Base-by-base conservation (phyloP, 352 stramenopile genomes). In the Hyaloperonospora arabidopsidis region DNA sequence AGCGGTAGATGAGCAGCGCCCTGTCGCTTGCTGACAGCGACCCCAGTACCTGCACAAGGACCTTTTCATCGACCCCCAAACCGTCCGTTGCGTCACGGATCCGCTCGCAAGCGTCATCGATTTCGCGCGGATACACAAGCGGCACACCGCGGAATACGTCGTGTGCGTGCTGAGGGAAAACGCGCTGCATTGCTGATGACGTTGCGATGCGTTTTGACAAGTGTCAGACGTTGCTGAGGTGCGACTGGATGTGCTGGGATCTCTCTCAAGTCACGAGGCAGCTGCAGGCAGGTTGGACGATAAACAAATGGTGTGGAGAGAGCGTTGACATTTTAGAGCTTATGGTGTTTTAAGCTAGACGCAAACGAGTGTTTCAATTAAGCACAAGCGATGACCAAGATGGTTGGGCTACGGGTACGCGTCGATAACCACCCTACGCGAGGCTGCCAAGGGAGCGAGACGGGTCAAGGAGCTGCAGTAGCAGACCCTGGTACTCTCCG, bases 81-180 rank as follows among this genome's bases (percentile, higher is more conserved):
- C 75, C 81, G 52, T 86, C 77, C 51, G 75, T 87, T 18, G 79
- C 81, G 40, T 76, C 55, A 43, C 74, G 63, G 39, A 89, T 87
- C 35, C 59, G 50, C 39, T 81, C 63, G 46, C 74, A 86, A 12
- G 57, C 72, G 34, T 68, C 55, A 43, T 87, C 76, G 36, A 88
- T 82, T 38, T 73, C 53, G n/a, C 53, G 60, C 13, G 67, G 59
- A 44, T 70, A 82, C 43, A 52, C 57, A 15, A 78, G 52, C 41
- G 66, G 52, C 57, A 66, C 56, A 15, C 56, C 55, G 23, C 48
- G 58, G 52, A 64, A 75, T 23, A 68, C 59, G 51, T 78, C 63
- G 52, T 74, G 68, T n/a, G 61, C 65, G 28, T 68, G 62, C 46
- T 64, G 58, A 7, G 68, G 61, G 59, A 65, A 77, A 36, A 77